These are phyloP conservation scores for Ettlia oleoabundans DNA, from an alignment of 139 green algal species.

Conservation along the genomic window DNA sequence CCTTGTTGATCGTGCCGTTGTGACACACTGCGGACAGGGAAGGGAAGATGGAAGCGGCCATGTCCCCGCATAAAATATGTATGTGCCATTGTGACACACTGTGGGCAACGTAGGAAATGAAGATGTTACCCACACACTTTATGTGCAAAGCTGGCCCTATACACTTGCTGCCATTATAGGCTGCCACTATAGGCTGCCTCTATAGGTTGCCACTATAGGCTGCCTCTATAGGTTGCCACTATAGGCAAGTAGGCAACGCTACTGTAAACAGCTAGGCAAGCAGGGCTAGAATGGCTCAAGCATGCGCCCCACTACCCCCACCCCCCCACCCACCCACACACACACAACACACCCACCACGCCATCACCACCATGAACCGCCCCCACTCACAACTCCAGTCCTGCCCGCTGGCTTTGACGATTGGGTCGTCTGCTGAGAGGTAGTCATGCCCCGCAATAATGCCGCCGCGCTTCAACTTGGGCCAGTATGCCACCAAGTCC, in stretches of 20 bases:
- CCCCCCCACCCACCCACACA: not conserved
- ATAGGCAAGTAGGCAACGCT: too few relatives aligned
- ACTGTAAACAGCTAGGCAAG: not conserved
- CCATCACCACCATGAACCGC: too few relatives aligned
- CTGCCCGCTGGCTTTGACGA: not conserved
- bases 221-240: too few relatives aligned
- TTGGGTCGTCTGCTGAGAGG: not conserved
- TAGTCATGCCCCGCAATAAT: slow-evolving; percentile 57
- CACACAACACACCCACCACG: too few relatives aligned
- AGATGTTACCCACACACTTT: too few relatives aligned
- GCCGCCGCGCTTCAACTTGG: slow-evolving; percentile 48
- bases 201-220: too few relatives aligned
- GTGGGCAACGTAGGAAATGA: too few relatives aligned
- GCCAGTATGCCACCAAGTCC: slow-evolving; percentile 51
- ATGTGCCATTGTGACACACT: too few relatives aligned
- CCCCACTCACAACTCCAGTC: not conserved
- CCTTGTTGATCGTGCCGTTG: not conserved
- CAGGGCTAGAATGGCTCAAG: not conserved
- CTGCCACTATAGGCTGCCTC: too few relatives aligned
- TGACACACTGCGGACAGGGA: not conserved
- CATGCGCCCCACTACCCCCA: not conserved
- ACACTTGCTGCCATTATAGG: not conserved
- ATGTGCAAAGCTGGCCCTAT: too few relatives aligned
- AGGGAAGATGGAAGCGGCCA: too few relatives aligned
- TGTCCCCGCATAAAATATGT: too few relatives aligned